A percentile compares a stretch with the other conserved stretches of the same genome.
These are phyloP conservation scores for Botrytis deweyae DNA, from an alignment of 2,329 filamentous ascomycete species.

Conservation along the genomic window DNA sequence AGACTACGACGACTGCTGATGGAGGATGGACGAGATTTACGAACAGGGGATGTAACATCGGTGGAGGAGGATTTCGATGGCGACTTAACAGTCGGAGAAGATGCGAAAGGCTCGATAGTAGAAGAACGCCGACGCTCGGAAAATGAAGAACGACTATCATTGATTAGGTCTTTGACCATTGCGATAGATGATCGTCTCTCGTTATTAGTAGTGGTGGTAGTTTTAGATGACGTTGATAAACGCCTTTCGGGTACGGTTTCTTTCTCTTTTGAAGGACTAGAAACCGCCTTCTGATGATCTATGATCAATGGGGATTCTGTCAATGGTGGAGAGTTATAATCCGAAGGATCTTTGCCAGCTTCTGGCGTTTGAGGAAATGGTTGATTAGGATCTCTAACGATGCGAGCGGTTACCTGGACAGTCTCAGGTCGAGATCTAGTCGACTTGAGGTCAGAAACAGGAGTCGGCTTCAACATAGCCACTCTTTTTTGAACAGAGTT, in stretches of 20 bases:
- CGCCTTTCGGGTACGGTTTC: constrained; percentile 45
- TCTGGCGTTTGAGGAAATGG: constrained; percentile 45
- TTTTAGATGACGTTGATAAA: constrained; percentile 32
- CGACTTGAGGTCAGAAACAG: constrained; percentile 29
- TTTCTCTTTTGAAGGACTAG: constrained; percentile 34
- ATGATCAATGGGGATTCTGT: constrained; percentile 60
- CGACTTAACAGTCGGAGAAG: constrained; percentile 44
- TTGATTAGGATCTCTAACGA: constrained; percentile 64
- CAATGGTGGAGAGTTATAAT: constrained; percentile 51
- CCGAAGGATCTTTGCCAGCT: constrained; percentile 42
- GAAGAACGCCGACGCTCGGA: constrained; percentile 45
- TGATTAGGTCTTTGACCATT: constrained; percentile 55
- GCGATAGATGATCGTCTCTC: constrained; percentile 58
- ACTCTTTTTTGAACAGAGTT: constrained; percentile 35
- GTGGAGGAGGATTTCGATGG: constrained; percentile 48
- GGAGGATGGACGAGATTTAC: constrained; percentile 59
- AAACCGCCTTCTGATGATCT: constrained; percentile 50
- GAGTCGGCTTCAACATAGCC: constrained; percentile 31
- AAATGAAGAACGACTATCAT: constrained; percentile 55
- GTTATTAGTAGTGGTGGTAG: constrained; percentile 26
- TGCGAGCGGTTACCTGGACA: constrained; percentile 84
- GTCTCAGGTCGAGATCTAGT: constrained; percentile 64
- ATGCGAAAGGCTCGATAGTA: constrained; percentile 46
- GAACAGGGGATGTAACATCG: constrained; percentile 43
- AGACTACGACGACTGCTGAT: constrained; percentile 56